phyloP scores from a whole-genome alignment of 805 yeast species.

The Saccharomycopsis lassenensis region DNA sequence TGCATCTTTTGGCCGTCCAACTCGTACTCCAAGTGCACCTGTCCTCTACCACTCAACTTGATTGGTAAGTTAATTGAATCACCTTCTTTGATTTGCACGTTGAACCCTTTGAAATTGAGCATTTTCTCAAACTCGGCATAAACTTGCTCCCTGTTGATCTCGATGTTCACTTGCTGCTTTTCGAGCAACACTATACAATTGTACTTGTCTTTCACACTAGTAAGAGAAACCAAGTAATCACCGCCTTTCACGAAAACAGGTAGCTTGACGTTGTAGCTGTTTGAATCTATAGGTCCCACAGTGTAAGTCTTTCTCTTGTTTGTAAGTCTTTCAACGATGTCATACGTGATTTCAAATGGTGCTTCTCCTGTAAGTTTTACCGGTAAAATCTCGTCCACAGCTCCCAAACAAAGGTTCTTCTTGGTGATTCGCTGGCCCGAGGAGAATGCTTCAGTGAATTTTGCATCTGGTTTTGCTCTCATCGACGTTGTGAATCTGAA shows the following conservation, averaged over 20 bases:
- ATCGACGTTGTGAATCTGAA: constrained; percentile 58
- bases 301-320: constrained; percentile 35
- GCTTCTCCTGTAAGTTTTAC: constrained; percentile 65
- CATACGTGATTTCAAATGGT: constrained; percentile 67
- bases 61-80: constrained; percentile 48
- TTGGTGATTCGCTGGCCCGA: constrained; percentile 15
- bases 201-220: constrained; percentile 61
- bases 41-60: constrained; percentile 39
- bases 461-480: constrained; percentile 56
- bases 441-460: constrained; percentile 22
- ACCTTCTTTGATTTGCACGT: constrained; percentile 48
- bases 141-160: constrained; percentile 64
- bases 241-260: constrained; percentile 60
- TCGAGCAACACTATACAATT: constrained; percentile 67
- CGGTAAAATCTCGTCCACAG: constrained; percentile 33
- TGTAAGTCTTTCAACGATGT: constrained; percentile 46
- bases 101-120: constrained; percentile 5
- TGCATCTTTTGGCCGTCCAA: not conserved
- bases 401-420: constrained; percentile 36
- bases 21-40: constrained; percentile 7
- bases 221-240: constrained; percentile 50
- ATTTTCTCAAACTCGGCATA: constrained; percentile 30
- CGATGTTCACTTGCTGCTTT: constrained; percentile 51
- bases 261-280: constrained; percentile 35
- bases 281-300: constrained; percentile 30